Conservation (phyloP, 202 grass and related monocot species). For the Elaeis oleifera region DNA sequence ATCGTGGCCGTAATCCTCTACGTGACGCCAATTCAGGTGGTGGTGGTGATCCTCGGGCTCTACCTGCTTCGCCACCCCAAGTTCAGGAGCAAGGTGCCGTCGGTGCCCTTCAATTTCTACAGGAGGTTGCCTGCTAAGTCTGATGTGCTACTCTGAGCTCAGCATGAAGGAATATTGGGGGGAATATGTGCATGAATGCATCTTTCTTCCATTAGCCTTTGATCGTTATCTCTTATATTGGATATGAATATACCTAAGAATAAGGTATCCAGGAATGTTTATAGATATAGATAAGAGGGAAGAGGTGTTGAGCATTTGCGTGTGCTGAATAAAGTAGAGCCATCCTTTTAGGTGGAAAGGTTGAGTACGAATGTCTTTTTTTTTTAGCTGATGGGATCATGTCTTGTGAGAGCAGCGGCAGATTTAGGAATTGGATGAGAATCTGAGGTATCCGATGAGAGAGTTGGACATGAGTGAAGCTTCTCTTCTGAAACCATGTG, state of each 20-base stretch:
- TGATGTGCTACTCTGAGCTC: conserved; percentile 65
- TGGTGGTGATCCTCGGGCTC: conserved; percentile 57
- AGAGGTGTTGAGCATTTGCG: neutral
- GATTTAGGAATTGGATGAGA: too few relatives aligned
- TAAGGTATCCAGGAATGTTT: conserved; percentile 20
- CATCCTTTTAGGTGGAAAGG: neutral
- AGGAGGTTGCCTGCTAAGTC: conserved; percentile 84
- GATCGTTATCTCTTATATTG: neutral
- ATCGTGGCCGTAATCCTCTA: conserved; percentile 71
- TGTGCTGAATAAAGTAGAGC: neutral
- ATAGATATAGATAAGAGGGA: neutral
- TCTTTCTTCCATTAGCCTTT: conserved; percentile 3
- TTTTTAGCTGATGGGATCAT: too few relatives aligned
- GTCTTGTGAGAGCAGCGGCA: too few relatives aligned
- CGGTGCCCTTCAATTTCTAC: conserved; percentile 92
- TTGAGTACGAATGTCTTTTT: too few relatives aligned
- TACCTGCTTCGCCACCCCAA: conserved; percentile 81
- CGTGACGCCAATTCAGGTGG: conserved; percentile 82
- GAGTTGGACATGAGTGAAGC: too few relatives aligned
- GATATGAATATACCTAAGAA: conserved; percentile 44
- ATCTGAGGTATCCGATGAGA: too few relatives aligned
- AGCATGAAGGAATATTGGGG: conserved; percentile 1
- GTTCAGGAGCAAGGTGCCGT: conserved; percentile 85
- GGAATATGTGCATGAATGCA: conserved; percentile 22
- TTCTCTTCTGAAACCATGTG: too few relatives aligned